These are phyloP conservation scores for Neospermospora avenae DNA, from an alignment of 2,329 filamentous ascomycete species.

Conservation along the genomic window DNA sequence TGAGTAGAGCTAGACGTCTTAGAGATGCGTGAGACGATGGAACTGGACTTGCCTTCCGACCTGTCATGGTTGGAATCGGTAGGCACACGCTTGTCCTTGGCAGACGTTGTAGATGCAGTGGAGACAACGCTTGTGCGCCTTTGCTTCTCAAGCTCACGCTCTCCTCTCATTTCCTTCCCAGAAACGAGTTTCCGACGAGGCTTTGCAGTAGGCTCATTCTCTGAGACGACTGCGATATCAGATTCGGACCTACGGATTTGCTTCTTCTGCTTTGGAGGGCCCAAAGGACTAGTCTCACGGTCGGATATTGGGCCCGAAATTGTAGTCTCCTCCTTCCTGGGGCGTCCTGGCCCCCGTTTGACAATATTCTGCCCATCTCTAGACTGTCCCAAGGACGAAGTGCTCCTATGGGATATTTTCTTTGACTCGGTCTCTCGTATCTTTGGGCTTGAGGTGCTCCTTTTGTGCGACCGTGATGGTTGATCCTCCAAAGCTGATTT, in stretches of 20 bases:
- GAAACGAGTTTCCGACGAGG: slow-evolving; percentile 62
- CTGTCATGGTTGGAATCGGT: slow-evolving; percentile 46
- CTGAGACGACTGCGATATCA: slow-evolving; percentile 47
- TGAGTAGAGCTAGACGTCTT: slow-evolving; percentile 15
- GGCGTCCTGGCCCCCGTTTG: slow-evolving; percentile 48
- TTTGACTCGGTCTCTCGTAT: slow-evolving; percentile 23
- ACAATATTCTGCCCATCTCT: slow-evolving; percentile 23
- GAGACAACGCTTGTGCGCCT: slow-evolving; percentile 57
- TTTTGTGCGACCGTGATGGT: slow-evolving; percentile 27
- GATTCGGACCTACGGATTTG: slow-evolving; percentile 54
- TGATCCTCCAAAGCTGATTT: slow-evolving; percentile 25
- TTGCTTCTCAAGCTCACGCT: slow-evolving; percentile 49
- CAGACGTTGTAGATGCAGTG: slow-evolving; percentile 47
- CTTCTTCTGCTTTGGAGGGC: slow-evolving; percentile 43
- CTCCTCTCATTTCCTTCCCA: slow-evolving; percentile 58
- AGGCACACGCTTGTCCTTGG: slow-evolving; percentile 45
- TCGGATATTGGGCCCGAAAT: slow-evolving; percentile 25
- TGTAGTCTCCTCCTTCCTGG: slow-evolving; percentile 47
- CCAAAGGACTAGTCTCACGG: slow-evolving; percentile 29
- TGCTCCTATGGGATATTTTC: slow-evolving; percentile 20
- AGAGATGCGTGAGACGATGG: slow-evolving; percentile 22
- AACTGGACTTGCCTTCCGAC: slow-evolving; percentile 41
- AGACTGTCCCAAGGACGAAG: slow-evolving; percentile 19
- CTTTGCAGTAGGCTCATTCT: slow-evolving; percentile 50
- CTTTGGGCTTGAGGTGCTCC: slow-evolving; percentile 26